These are phyloP conservation scores for Multifurca ochricompacta DNA, from an alignment of 768 basidiomycete species.

Conservation along the genomic window DNA sequence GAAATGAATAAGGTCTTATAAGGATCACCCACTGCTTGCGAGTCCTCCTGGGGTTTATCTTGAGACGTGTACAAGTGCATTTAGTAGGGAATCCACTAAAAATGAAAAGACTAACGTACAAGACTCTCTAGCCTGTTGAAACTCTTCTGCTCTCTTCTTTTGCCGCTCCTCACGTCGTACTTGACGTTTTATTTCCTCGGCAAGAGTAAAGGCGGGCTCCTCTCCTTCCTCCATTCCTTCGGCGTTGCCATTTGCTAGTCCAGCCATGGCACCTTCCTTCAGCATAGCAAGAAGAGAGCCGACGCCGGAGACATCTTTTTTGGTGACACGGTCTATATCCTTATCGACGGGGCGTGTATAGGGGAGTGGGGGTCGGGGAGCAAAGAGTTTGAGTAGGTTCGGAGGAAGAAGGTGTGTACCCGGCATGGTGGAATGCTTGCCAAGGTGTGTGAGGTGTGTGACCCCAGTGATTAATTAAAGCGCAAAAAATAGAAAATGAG, in stretches of 20 bases:
- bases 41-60: conserved; percentile 93
- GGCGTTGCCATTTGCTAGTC: conserved; percentile 48
- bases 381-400: conserved; percentile 94
- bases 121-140: conserved; percentile 72
- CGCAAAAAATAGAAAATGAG: neutral
- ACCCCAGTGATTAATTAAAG: conserved; percentile 4
- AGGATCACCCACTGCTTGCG: conserved; percentile 89
- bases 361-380: conserved; percentile 83
- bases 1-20: conserved; percentile 98
- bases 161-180: conserved; percentile 72
- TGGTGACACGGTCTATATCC: conserved; percentile 66
- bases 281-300: conserved; percentile 63
- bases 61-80: conserved; percentile 12
- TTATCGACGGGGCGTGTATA: conserved; percentile 80
- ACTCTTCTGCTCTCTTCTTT: conserved; percentile 67
- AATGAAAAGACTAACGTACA: conserved; percentile 46
- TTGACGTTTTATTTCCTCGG: conserved; percentile 76
- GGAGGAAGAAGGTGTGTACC: conserved; percentile 90
- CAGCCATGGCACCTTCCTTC: conserved; percentile 69
- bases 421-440: conserved; percentile 31
- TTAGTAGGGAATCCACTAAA: conserved; percentile 7
- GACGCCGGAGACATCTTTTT: conserved; percentile 71
- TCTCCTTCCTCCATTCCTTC: conserved; percentile 81
- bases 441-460: neutral
- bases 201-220: conserved; percentile 71